A percentile compares a stretch with the other conserved stretches of the same genome.
These are phyloP conservation scores for Coprinopsis marcescibilis DNA, from an alignment of 768 basidiomycete genomes.

Conservation along the genomic window DNA sequence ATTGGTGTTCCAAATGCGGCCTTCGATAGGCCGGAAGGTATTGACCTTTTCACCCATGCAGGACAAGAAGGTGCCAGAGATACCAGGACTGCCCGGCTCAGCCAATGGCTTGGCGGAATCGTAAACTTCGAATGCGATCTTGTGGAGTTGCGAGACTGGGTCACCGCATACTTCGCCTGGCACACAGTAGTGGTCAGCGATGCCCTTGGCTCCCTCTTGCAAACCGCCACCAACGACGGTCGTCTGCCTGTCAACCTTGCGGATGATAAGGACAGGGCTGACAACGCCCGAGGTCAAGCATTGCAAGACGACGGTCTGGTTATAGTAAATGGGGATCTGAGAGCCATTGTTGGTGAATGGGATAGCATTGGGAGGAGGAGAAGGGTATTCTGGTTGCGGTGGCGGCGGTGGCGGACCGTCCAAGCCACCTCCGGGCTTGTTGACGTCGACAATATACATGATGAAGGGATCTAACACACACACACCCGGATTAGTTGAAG, in stretches of 20 bases:
- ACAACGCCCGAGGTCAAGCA: slow-evolving; percentile 92
- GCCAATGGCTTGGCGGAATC: slow-evolving; percentile 64
- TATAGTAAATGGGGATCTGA: slow-evolving; percentile 92
- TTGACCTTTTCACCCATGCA: slow-evolving; percentile 95
- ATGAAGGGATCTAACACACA: slow-evolving; percentile 75
- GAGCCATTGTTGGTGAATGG: slow-evolving; percentile 77
- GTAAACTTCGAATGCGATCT: slow-evolving; percentile 90
- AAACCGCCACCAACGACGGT: slow-evolving; percentile 88
- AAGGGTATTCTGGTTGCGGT: slow-evolving; percentile 85
- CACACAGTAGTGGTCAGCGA: slow-evolving; percentile 76
- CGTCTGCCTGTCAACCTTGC: slow-evolving; percentile 88
- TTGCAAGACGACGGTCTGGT: slow-evolving; percentile 92
- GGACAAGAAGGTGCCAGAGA: slow-evolving; percentile 77
- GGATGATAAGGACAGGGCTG: slow-evolving; percentile 88
- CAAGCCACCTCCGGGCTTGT: slow-evolving; percentile 71
- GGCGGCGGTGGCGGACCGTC: slow-evolving; percentile 77
- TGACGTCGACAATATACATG: slow-evolving; percentile 95
- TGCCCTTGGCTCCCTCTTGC: slow-evolving; percentile 80
- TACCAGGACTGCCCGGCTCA: slow-evolving; percentile 72
- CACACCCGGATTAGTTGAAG: slow-evolving; percentile 4
- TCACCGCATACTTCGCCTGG: slow-evolving; percentile 89
- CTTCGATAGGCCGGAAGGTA: slow-evolving; percentile 80
- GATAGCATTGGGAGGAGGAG: slow-evolving; percentile 87
- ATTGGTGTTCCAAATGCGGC: slow-evolving; percentile 73
- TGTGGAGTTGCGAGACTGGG: slow-evolving; percentile 92